Evolutionary conservation across 106 monocot genomes (phyloP).

Genomic region (Apostasia ramifera): DNA sequence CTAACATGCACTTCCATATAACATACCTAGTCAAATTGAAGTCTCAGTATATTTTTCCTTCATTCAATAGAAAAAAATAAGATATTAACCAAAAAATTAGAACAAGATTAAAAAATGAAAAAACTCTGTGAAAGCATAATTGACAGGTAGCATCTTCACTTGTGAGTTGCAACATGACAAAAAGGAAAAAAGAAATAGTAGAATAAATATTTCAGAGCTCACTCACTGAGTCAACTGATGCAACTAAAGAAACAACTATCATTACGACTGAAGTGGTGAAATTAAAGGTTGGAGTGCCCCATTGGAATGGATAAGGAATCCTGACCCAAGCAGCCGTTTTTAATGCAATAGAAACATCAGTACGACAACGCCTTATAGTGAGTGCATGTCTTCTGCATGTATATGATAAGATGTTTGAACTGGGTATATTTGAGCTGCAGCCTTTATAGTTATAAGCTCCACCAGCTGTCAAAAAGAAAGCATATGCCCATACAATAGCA

Average conservation of each 20-base stretch:
- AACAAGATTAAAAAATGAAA: too few species aligned
- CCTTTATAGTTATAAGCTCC: constrained; percentile 82
- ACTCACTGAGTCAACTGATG: constrained; percentile 93
- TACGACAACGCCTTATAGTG: constrained; percentile 76
- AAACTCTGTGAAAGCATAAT: too few species aligned
- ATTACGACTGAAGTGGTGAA: constrained; percentile 85
- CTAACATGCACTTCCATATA: too few species aligned
- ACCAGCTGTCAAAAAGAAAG: constrained; percentile 93
- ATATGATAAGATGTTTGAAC: constrained; percentile 83
- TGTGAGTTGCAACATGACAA: too few species aligned
- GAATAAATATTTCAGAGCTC: neutral
- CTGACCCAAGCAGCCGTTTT: constrained; percentile 86
- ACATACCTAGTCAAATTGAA: too few species aligned
- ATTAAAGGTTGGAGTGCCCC: constrained; percentile 83
- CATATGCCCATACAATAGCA: constrained; percentile 90
- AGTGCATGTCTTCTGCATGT: constrained; percentile 61
- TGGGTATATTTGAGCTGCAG: constrained; percentile 78
- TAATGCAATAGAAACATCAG: constrained; percentile 92
- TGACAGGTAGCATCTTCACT: too few species aligned
- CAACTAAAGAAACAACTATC: constrained; percentile 75
- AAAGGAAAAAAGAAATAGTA: neutral
- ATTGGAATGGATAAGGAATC: constrained; percentile 93
- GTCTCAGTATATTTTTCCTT: too few species aligned
- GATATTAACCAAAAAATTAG: too few species aligned
- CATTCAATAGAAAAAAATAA: too few species aligned